Evolutionary conservation across 2,329 filamentous ascomycete genomes (phyloP).

Genomic region (Colletotrichum scovillei): DNA sequence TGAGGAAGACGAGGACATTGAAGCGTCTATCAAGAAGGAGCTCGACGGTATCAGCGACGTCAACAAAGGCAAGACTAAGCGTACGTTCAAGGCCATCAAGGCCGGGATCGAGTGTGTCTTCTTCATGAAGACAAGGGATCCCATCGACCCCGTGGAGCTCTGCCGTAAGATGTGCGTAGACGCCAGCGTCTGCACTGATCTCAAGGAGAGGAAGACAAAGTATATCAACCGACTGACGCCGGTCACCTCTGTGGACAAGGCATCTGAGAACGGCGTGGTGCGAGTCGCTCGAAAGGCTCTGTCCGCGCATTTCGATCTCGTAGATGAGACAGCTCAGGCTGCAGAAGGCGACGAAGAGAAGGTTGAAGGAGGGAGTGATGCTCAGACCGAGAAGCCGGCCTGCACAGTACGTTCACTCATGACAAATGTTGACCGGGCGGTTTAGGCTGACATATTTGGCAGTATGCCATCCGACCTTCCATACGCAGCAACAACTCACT

Average conservation of each 20-base stretch:
- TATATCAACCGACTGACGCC: conserved; percentile 71
- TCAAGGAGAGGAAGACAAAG: conserved; percentile 58
- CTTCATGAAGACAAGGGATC: conserved; percentile 68
- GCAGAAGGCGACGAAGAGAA: conserved; percentile 37
- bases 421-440: neutral
- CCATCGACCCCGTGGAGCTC: conserved; percentile 67
- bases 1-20: conserved; percentile 72
- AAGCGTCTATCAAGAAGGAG: conserved; percentile 78
- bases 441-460: neutral
- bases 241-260: conserved; percentile 67
- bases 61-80: conserved; percentile 54
- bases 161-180: conserved; percentile 67
- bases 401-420: conserved; percentile 54
- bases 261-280: conserved; percentile 75
- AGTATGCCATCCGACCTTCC: conserved; percentile 89
- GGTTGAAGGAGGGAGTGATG: conserved; percentile 32
- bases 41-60: conserved; percentile 66
- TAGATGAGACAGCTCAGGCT: conserved; percentile 33
- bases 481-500: conserved; percentile 79
- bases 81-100: conserved; percentile 64
- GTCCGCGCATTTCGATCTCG: conserved; percentile 69
- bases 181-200: conserved; percentile 55
- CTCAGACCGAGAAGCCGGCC: conserved; percentile 37
- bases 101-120: conserved; percentile 71
- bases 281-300: conserved; percentile 74